Conservation (phyloP, 352 stramenopile species). For the Albugo candida region DNA sequence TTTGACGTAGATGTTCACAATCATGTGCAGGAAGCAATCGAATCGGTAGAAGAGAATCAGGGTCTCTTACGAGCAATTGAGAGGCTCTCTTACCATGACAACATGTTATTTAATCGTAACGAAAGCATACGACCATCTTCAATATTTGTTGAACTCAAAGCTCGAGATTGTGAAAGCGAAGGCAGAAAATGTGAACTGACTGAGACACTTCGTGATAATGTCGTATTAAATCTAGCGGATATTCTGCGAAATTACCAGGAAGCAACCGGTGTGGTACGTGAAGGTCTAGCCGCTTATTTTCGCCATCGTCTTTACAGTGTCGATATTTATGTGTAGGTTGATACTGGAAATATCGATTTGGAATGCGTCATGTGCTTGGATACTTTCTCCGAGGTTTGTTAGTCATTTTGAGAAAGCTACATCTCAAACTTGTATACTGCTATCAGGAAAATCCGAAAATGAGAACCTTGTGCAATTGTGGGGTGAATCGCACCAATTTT, state of each 20-base stretch:
- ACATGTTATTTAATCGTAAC: slow-evolving; percentile 4
- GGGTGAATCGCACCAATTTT: slow-evolving; percentile 81
- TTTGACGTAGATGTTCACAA: slow-evolving; percentile 6
- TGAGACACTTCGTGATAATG: slow-evolving; percentile 2
- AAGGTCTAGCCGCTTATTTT: background rate
- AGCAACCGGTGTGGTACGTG: slow-evolving; percentile 27
- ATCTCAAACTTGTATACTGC: background rate
- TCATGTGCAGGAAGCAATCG: slow-evolving; percentile 1
- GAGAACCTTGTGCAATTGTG: slow-evolving; percentile 70
- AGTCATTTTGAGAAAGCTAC: background rate
- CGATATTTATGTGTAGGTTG: slow-evolving; percentile 13
- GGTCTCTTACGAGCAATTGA: background rate
- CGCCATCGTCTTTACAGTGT: slow-evolving; percentile 2
- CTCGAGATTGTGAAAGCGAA: slow-evolving; percentile 4
- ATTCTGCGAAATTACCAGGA: slow-evolving; percentile 50
- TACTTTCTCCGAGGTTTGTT: slow-evolving; percentile 25
- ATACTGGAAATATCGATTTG: slow-evolving; percentile 39
- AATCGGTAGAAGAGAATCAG: slow-evolving; percentile 3
- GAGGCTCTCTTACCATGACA: slow-evolving; percentile 1
- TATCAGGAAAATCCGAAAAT: slow-evolving; percentile 52
- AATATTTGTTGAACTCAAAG: background rate
- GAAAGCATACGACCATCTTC: background rate
- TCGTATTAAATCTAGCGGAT: slow-evolving; percentile 14
- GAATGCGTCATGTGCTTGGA: slow-evolving; percentile 81
- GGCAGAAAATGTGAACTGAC: background rate